phyloP scores from a whole-genome alignment of 2,329 filamentous ascomycete genomes.

The Ustilaginoidea virens region DNA sequence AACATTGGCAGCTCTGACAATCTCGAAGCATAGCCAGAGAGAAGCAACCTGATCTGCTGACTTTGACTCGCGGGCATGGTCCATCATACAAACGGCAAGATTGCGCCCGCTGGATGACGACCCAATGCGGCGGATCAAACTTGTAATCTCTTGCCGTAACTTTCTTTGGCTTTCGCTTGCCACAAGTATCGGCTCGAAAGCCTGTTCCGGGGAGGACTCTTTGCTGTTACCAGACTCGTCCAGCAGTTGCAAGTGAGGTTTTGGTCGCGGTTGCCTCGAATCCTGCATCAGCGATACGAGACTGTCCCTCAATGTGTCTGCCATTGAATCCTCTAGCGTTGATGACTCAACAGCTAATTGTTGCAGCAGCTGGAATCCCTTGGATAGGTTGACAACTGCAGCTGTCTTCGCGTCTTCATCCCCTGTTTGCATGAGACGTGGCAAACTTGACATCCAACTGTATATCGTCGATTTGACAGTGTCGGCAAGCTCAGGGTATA shows the following conservation, averaged over 20 bases:
- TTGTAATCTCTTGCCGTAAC: slow-evolving; percentile 40
- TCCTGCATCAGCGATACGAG: slow-evolving; percentile 29
- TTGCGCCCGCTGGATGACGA: slow-evolving; percentile 41
- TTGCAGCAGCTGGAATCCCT: slow-evolving; percentile 51
- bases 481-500: slow-evolving; percentile 46
- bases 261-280: slow-evolving; percentile 9
- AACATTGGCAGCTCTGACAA: slow-evolving; percentile 43
- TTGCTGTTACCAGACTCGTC: slow-evolving; percentile 10
- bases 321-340: slow-evolving; percentile 51
- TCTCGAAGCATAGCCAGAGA: slow-evolving; percentile 66
- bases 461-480: slow-evolving; percentile 57
- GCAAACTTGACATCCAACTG: slow-evolving; percentile 67
- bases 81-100: slow-evolving; percentile 50
- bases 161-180: slow-evolving; percentile 49
- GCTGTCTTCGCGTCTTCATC: slow-evolving; percentile 65
- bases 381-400: slow-evolving; percentile 61
- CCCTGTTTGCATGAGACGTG: slow-evolving; percentile 67
- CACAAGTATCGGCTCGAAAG: slow-evolving; percentile 48
- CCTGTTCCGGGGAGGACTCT: slow-evolving; percentile 6
- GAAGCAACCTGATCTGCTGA: slow-evolving; percentile 49
- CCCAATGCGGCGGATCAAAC: slow-evolving; percentile 41
- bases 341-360: slow-evolving; percentile 47
- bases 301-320: slow-evolving; percentile 58
- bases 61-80: slow-evolving; percentile 40
- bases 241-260: slow-evolving; percentile 13